These are phyloP conservation scores for Deuterostichococcus epilithicus DNA, from an alignment of 139 green algal species.

Conservation along the genomic window DNA sequence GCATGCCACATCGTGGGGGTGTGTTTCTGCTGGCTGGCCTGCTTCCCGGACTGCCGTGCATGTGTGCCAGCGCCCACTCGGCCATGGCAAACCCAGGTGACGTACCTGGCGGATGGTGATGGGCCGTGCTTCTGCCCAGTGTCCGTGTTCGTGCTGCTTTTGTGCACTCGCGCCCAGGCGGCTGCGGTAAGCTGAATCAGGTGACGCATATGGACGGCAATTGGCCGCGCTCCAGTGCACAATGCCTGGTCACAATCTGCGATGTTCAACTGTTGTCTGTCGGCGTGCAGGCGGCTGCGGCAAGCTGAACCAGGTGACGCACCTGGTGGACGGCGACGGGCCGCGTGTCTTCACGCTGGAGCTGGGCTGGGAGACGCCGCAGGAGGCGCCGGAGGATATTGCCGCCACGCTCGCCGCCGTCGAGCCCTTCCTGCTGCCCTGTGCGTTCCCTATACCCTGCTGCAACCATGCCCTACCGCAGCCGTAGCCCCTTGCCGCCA, in stretches of 20 bases:
- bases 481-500: not conserved
- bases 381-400: slow-evolving; percentile 35
- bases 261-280: not conserved
- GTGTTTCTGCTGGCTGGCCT: too few relatives aligned
- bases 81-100: too few relatives aligned
- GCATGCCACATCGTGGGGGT: too few relatives aligned
- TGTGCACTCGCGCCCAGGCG: slow-evolving; percentile 1
- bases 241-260: not conserved
- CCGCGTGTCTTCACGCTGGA: slow-evolving; percentile 52
- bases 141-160: not conserved
- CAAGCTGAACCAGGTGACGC: not conserved
- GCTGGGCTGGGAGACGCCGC: slow-evolving; percentile 47
- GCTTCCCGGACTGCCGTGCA: too few relatives aligned
- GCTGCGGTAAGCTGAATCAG: not conserved
- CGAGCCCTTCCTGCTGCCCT: not conserved
- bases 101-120: not conserved
- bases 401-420: slow-evolving; percentile 14
- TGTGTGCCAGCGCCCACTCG: too few relatives aligned
- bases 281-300: not conserved
- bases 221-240: slow-evolving; percentile 16
- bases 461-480: not conserved
- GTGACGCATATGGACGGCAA: not conserved
- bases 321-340: slow-evolving; percentile 11
- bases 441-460: not conserved
- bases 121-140: not conserved